Evolutionary conservation across 169 alveolate genomes (phyloP), one percentile per base, ranked within the genome.

Genomic region (Perkinsus marinus): DNA sequence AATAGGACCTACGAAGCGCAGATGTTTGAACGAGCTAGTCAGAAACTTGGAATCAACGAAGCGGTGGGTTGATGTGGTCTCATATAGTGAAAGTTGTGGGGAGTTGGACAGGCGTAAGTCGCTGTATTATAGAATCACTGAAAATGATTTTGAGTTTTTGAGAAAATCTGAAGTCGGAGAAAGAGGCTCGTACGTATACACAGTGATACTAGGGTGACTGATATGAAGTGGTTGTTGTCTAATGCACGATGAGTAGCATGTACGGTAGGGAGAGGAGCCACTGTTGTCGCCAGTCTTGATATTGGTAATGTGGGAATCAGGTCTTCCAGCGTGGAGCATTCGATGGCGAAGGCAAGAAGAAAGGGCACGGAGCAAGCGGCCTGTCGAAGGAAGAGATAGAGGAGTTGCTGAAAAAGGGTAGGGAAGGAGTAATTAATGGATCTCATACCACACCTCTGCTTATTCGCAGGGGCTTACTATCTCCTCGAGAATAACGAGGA

Each of bases 1-100:
- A 97, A 96, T 46, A 95, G 97, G 57, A 97, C 99, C 47, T 97
- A 97, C 89, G 99, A 98, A 93, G 98, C 97, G 41, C 95, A 97
- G 92, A 98, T 98, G 98, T 97, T 98, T 43, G 98, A 98, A 92
- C 95, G 99, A 89, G 98, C 98, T 7, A 94, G 98, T 26, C 96
- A 96, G 91, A 97, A 98, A 92, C 94, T 98, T 47, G 98, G 98
- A 46, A 95, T 98, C 91, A 98, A 98, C 93, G 95, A 97, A 39
- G 98, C 98, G 57, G 97, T 98, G 39, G 22, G 79, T 57, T 13
- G 30, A 16, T n/a, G n/a, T n/a, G n/a, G n/a, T n/a, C n/a, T n/a
- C n/a, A n/a, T n/a, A n/a, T n/a, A n/a, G n/a, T n/a, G n/a, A n/a
- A n/a, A n/a, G n/a, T n/a, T n/a, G n/a, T n/a, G n/a, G n/a, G n/a